Evolutionary conservation across 495 filamentous ascomycete genomes (phyloP).

Genomic region (Penicillium salamii): DNA sequence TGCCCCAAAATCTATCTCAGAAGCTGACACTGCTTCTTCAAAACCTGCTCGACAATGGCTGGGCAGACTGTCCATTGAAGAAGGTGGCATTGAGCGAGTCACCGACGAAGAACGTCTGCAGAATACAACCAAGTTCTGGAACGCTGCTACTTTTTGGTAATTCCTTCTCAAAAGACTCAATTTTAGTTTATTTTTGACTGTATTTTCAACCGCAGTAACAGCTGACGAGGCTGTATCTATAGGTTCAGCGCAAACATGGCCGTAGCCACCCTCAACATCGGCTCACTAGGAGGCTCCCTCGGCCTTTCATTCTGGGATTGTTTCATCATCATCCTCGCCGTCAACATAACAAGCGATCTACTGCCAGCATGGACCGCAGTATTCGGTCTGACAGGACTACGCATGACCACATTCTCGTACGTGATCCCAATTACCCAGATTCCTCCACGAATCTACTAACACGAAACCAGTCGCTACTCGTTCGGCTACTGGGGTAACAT

Average conservation of each 20-base stretch:
- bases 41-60: slow-evolving; percentile 5
- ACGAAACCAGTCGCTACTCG: slow-evolving; percentile 19
- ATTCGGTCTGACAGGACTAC: slow-evolving; percentile 31
- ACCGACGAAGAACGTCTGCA: slow-evolving; percentile 58
- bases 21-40: no score
- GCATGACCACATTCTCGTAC: slow-evolving; percentile 41
- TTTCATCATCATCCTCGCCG: slow-evolving; percentile 59
- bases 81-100: slow-evolving; percentile 64
- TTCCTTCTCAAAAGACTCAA: no score
- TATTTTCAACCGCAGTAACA: no score
- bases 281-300: slow-evolving; percentile 44
- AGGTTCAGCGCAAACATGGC: slow-evolving; percentile 64
- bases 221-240: no score
- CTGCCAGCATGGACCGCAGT: slow-evolving; percentile 38
- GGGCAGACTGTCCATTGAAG: slow-evolving; percentile 52
- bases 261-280: slow-evolving; percentile 63
- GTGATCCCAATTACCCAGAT: not conserved
- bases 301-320: slow-evolving; percentile 51
- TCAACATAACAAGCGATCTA: slow-evolving; percentile 49
- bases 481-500: slow-evolving; percentile 32
- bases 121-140: slow-evolving; percentile 47
- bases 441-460: not conserved
- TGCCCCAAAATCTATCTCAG: no score
- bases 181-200: no score
- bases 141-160: slow-evolving; percentile 51